Conservation (phyloP, 2,329 filamentous ascomycete species). For the Zarea fungicola region DNA sequence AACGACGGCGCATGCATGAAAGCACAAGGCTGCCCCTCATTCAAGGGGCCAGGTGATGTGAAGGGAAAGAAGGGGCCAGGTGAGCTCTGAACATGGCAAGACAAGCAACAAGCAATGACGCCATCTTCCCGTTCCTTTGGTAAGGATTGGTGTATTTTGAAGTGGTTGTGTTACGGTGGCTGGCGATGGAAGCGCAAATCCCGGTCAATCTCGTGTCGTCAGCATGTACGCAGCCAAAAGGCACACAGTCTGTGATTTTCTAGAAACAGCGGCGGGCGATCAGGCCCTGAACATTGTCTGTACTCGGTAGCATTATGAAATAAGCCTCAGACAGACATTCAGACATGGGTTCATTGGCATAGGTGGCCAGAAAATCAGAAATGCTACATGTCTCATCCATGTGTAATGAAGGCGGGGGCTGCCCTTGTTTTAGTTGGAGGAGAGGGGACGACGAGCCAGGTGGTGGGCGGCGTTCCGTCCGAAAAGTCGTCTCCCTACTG, state of each 20-base stretch:
- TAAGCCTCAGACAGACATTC: conserved; percentile 10
- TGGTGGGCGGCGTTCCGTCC: neutral
- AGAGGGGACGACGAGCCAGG: neutral
- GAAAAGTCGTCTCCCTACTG: neutral
- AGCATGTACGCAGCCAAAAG: neutral
- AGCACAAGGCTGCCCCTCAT: conserved; percentile 4
- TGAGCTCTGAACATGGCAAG: neutral
- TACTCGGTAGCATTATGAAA: conserved; percentile 1
- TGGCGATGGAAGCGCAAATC: neutral
- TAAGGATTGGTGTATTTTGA: neutral
- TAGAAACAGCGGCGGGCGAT: too few relatives aligned
- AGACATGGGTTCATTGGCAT: conserved; percentile 1
- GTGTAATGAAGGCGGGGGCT: neutral
- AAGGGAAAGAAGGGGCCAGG: neutral
- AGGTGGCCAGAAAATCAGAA: neutral
- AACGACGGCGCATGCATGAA: neutral
- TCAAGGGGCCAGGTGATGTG: conserved; percentile 3
- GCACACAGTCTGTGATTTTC: neutral
- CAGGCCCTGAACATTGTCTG: too few relatives aligned
- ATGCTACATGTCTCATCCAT: conserved; percentile 5
- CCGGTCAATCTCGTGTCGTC: neutral
- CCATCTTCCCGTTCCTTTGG: neutral
- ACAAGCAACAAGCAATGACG: neutral
- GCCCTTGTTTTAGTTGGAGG: neutral
- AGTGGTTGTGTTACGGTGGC: neutral